A percentile compares a stretch with the other conserved stretches of the same genome.
phyloP scores from a whole-genome alignment of 192 early-diverging fungal genomes.

The Chytriomyces sp. region DNA sequence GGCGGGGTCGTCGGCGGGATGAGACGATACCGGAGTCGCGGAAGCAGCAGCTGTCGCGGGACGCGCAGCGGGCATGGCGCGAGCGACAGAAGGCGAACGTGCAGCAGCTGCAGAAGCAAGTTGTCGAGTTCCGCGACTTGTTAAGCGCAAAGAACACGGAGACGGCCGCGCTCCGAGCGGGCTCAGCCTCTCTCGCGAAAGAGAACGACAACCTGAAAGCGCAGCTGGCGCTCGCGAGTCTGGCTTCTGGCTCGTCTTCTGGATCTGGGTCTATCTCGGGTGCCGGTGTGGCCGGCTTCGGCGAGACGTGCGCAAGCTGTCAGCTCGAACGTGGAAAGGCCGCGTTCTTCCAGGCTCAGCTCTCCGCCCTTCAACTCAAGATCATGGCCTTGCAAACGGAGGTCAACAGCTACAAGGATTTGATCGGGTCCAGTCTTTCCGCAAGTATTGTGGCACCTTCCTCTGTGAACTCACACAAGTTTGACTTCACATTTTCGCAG shows the following conservation, averaged over 20 bases:
- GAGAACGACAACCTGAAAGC: not conserved
- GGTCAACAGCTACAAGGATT: not conserved
- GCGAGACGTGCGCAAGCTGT: not conserved
- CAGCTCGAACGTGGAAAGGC: not conserved
- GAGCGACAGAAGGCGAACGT: not conserved
- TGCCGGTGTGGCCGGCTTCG: not conserved
- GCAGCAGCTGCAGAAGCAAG: not conserved
- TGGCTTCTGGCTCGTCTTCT: too few relatives aligned
- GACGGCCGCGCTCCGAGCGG: not conserved
- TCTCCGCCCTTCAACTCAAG: not conserved
- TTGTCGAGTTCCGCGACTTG: not conserved
- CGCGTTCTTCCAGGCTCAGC: not conserved
- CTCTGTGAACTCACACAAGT: not conserved
- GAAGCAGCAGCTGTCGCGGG: not conserved
- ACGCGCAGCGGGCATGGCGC: not conserved
- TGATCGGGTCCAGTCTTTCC: not conserved
- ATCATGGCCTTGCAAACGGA: not conserved
- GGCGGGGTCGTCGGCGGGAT: not conserved
- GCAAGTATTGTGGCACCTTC: not conserved
- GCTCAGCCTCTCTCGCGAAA: not conserved
- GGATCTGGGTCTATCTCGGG: not conserved
- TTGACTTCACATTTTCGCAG: not conserved
- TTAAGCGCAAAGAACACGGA: not conserved
- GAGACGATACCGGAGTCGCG: not conserved
- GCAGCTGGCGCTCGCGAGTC: not conserved